Evolutionary conservation across 2,329 filamentous ascomycete species (phyloP).

Genomic region (Aspergillus amoenus): DNA sequence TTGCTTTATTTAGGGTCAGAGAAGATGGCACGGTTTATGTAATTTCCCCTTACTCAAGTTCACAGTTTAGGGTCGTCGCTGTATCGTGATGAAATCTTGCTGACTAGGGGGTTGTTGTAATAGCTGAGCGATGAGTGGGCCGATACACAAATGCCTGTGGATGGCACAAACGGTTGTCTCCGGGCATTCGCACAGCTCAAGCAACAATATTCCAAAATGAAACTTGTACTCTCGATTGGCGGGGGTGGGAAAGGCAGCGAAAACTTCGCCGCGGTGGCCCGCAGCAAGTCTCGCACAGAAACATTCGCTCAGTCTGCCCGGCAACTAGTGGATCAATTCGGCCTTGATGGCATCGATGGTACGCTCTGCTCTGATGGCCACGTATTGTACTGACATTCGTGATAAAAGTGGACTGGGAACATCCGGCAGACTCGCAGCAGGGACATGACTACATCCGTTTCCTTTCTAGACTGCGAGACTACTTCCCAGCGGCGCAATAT

Average conservation of each 20-base stretch:
- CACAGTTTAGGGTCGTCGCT: neutral
- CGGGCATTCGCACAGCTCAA: slow-evolving; percentile 74
- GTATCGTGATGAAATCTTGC: neutral
- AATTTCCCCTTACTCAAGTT: slow-evolving; percentile 38
- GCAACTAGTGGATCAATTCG: slow-evolving; percentile 67
- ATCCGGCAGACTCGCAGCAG: slow-evolving; percentile 65
- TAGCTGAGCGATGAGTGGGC: slow-evolving; percentile 79
- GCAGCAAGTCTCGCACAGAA: slow-evolving; percentile 59
- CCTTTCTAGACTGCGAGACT: slow-evolving; percentile 63
- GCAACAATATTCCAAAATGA: slow-evolving; percentile 66
- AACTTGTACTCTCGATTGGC: slow-evolving; percentile 75
- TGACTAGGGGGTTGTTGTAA: slow-evolving; percentile 1
- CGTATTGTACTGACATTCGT: neutral
- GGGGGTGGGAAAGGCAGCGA: slow-evolving; percentile 64
- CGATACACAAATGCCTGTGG: slow-evolving; percentile 69
- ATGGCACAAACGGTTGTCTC: slow-evolving; percentile 69
- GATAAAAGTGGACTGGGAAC: slow-evolving; percentile 74
- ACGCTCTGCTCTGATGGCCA: slow-evolving; percentile 11
- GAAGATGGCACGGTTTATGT: slow-evolving; percentile 74
- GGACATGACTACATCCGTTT: slow-evolving; percentile 70
- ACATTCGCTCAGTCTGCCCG: slow-evolving; percentile 69
- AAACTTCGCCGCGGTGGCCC: slow-evolving; percentile 67
- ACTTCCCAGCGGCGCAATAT: slow-evolving; percentile 68
- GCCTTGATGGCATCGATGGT: slow-evolving; percentile 76
- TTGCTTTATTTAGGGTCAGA: slow-evolving; percentile 55